phyloP scores from a whole-genome alignment of 2,329 filamentous ascomycete genomes.

The Beauveria sp. region DNA sequence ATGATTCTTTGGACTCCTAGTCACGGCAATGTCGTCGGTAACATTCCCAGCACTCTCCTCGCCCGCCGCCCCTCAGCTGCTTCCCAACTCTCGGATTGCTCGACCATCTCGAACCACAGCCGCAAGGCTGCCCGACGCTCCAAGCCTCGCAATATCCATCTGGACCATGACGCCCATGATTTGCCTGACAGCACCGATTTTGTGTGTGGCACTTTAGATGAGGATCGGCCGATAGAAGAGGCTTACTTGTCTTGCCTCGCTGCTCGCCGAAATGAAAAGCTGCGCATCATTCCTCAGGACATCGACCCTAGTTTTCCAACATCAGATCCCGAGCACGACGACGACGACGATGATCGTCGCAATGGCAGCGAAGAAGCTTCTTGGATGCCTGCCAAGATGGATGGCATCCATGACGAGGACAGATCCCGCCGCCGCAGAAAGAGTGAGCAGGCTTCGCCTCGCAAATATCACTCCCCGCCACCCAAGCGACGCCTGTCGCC shows the following conservation, averaged over 20 bases:
- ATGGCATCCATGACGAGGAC: conserved; percentile 55
- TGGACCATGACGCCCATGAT: conserved; percentile 57
- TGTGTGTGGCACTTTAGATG: conserved; percentile 95
- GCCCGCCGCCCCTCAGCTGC: conserved; percentile 30
- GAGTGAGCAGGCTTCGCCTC: conserved; percentile 39
- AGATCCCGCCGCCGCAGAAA: conserved; percentile 41
- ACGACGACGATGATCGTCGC: conserved; percentile 57
- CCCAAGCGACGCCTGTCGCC: conserved; percentile 26
- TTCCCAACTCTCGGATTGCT: conserved; percentile 53
- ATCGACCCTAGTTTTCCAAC: conserved; percentile 97
- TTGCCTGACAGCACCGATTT: conserved; percentile 97
- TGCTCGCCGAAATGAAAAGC: conserved; percentile 72
- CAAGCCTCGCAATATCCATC: conserved; percentile 23
- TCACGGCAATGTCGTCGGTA: conserved; percentile 29
- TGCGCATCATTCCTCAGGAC: conserved; percentile 82
- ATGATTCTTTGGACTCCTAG: conserved; percentile 49
- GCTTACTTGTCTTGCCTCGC: conserved; percentile 83
- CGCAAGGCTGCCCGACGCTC: conserved; percentile 25
- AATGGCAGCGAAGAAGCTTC: conserved; percentile 61
- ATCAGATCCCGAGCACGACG: conserved; percentile 82
- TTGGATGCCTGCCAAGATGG: conserved; percentile 66
- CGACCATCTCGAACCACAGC: conserved; percentile 37
- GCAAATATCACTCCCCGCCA: conserved; percentile 40
- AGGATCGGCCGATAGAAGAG: conserved; percentile 89
- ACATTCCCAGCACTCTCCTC: conserved; percentile 26